Evolutionary conservation across 2,329 filamentous ascomycete species (phyloP).

Genomic region (Ramularia collo-cygni): DNA sequence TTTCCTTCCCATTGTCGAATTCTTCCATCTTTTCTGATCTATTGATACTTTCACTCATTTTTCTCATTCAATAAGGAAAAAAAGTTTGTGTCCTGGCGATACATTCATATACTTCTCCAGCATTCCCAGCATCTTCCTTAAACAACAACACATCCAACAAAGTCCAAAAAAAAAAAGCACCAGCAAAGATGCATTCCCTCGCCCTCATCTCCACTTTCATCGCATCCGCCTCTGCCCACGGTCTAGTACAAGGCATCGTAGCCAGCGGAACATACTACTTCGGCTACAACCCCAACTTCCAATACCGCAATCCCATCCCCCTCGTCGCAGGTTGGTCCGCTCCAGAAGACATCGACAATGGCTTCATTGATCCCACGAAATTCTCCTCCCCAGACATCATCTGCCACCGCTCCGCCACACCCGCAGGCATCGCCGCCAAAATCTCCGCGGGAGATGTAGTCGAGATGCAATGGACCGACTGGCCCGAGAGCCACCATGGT

Average conservation of each 20-base stretch:
- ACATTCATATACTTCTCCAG: slow-evolving; percentile 5
- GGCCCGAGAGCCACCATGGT: slow-evolving; percentile 59
- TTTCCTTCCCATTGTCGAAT: too few species aligned
- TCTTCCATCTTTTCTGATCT: too few species aligned
- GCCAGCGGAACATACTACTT: slow-evolving; percentile 43
- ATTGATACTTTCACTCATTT: background rate
- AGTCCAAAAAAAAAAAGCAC: background rate
- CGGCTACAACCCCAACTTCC: slow-evolving; percentile 38
- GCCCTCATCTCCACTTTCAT: slow-evolving; percentile 28
- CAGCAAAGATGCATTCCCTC: slow-evolving; percentile 22
- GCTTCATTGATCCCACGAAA: slow-evolving; percentile 7
- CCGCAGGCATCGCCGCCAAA: slow-evolving; percentile 19
- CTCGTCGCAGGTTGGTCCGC: slow-evolving; percentile 50
- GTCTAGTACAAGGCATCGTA: slow-evolving; percentile 39
- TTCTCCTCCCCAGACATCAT: slow-evolving; percentile 8
- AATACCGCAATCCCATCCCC: slow-evolving; percentile 32
- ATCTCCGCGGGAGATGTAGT: slow-evolving; percentile 55
- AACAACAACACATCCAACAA: slow-evolving; percentile 1
- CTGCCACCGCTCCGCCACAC: slow-evolving; percentile 5
- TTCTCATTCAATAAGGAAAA: too few species aligned
- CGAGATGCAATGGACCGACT: slow-evolving; percentile 56
- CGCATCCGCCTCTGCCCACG: slow-evolving; percentile 41
- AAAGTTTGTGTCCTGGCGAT: slow-evolving; percentile 11
- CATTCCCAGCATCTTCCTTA: background rate
- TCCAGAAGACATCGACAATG: slow-evolving; percentile 31